These are phyloP conservation scores for Dictyophora rubrovolvata DNA, from an alignment of 768 basidiomycete species.

Conservation along the genomic window DNA sequence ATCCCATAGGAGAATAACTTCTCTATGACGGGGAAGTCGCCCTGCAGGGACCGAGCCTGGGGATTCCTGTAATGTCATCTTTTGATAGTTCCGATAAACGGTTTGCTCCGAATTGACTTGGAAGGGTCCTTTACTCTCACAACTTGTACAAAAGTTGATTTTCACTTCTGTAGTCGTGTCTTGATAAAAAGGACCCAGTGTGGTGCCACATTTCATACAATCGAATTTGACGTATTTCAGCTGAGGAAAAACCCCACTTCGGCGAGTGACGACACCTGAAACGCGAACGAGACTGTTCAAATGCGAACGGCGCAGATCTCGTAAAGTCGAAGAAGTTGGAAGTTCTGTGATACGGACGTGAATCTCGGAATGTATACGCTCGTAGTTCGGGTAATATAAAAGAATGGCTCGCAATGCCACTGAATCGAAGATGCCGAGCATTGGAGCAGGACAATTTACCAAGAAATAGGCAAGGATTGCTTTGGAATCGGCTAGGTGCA, in stretches of 20 bases:
- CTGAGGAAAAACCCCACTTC: slow-evolving; percentile 97
- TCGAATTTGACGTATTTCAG: slow-evolving; percentile 99
- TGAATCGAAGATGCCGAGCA: slow-evolving; percentile 91
- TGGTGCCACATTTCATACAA: slow-evolving; percentile 88
- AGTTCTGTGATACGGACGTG: slow-evolving; percentile 95
- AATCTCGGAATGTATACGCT: slow-evolving; percentile 94
- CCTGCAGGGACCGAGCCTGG: slow-evolving; percentile 97
- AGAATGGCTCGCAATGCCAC: slow-evolving; percentile 91
- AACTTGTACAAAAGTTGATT: slow-evolving; percentile 89
- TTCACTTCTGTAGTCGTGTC: slow-evolving; percentile 90
- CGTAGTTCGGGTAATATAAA: slow-evolving; percentile 91
- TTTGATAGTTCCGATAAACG: slow-evolving; percentile 96
- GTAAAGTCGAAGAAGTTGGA: slow-evolving; percentile 79
- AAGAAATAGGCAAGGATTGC: slow-evolving; percentile 96
- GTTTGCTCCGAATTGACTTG: slow-evolving; percentile 98
- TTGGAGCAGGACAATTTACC: slow-evolving; percentile 85
- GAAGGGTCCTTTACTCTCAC: slow-evolving; percentile 93
- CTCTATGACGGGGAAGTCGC: slow-evolving; percentile 91
- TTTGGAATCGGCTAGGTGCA: slow-evolving; percentile 87
- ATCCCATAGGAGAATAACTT: slow-evolving; percentile 96
- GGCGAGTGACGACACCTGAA: slow-evolving; percentile 88
- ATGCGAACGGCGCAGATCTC: slow-evolving; percentile 86
- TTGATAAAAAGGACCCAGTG: slow-evolving; percentile 95
- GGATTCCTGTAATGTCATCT: slow-evolving; percentile 96
- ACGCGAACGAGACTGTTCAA: slow-evolving; percentile 95